A percentile compares a stretch with the other conserved stretches of the same genome.
These are phyloP conservation scores for Ogataea allantospora DNA, from an alignment of 805 yeast species.

Conservation along the genomic window DNA sequence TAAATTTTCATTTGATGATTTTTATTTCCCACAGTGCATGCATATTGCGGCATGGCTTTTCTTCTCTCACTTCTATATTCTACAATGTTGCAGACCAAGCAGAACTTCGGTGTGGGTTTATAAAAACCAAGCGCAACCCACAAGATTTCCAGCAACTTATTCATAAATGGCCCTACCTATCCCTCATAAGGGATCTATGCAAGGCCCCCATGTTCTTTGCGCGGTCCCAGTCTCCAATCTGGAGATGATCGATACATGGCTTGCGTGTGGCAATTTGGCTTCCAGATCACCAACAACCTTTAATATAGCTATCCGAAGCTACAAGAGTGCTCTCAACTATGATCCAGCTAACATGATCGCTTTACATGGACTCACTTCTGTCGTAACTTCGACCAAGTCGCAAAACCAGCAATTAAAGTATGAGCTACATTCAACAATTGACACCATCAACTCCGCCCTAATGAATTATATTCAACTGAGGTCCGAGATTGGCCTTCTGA, in stretches of 20 bases:
- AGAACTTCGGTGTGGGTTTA: background rate
- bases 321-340: conserved; percentile 41
- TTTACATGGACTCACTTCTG: conserved; percentile 42
- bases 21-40: conserved; percentile 3
- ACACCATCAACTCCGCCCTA: conserved; percentile 39
- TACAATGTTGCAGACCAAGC: background rate
- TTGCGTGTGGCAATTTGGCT: conserved; percentile 47
- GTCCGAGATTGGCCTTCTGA: conserved; percentile 41
- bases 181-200: background rate
- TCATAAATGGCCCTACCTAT: background rate
- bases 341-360: conserved; percentile 42
- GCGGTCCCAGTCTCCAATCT: too few relatives aligned
- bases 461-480: conserved; percentile 38
- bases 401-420: background rate
- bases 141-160: background rate
- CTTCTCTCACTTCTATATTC: conserved; percentile 2
- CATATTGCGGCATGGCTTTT: conserved; percentile 10
- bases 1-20: conserved; percentile 2
- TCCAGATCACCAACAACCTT: conserved; percentile 37
- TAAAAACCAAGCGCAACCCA: background rate
- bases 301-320: conserved; percentile 42
- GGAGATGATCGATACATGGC: conserved; percentile 45
- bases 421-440: conserved; percentile 43
- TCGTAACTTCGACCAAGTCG: conserved; percentile 34
- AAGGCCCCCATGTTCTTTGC: background rate